These are phyloP conservation scores for Botrytis medusae DNA, from an alignment of 2,329 filamentous ascomycete species.

Conservation along the genomic window DNA sequence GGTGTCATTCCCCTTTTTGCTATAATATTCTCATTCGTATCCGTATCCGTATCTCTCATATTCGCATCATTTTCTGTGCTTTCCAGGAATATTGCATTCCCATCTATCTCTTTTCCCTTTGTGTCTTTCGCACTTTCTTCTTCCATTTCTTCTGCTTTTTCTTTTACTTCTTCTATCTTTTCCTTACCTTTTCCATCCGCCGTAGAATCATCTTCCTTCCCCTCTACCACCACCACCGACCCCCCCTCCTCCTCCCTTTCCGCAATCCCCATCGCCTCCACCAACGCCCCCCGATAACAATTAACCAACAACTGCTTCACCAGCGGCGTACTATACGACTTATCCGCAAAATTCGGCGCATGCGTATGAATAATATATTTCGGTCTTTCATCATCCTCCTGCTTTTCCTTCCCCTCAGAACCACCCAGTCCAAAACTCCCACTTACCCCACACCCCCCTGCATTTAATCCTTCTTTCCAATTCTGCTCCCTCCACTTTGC, in stretches of 20 bases:
- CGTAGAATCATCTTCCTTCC: too few species aligned
- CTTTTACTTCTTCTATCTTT: too few species aligned
- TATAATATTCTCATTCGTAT: background rate
- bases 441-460: background rate
- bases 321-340: background rate
- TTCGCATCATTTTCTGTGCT: background rate
- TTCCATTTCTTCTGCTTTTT: too few species aligned
- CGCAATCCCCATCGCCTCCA: background rate
- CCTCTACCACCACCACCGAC: too few species aligned
- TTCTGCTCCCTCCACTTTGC: background rate
- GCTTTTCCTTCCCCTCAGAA: too few species aligned
- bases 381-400: background rate
- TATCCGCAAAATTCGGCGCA: background rate
- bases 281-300: background rate
- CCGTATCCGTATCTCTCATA: background rate
- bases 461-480: background rate
- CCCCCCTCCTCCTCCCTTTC: background rate
- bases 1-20: background rate
- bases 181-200: background rate
- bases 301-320: conserved; percentile 11
- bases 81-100: rapidly evolving
- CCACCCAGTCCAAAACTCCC: background rate
- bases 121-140: rapidly evolving
- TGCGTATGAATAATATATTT: conserved; percentile 10
- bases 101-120: background rate